These are phyloP conservation scores for Kuraishia ogatae DNA, from an alignment of 805 yeast species.

Conservation along the genomic window DNA sequence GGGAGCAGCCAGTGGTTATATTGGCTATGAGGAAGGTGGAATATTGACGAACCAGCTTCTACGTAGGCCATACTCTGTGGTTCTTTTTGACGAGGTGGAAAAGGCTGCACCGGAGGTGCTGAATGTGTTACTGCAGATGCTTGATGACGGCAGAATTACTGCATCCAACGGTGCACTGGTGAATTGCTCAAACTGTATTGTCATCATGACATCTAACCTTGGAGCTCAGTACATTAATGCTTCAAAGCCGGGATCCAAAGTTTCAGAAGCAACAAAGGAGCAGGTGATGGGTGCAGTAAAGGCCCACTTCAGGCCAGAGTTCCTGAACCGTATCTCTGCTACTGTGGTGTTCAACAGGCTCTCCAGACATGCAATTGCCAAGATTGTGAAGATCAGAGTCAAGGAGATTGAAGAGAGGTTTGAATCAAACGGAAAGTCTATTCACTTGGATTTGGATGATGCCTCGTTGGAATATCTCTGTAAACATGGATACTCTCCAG, in stretches of 20 bases:
- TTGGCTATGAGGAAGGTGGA: constrained; percentile 98
- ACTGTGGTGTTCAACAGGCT: constrained; percentile 90
- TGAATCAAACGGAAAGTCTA: constrained; percentile 71
- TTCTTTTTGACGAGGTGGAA: constrained; percentile 94
- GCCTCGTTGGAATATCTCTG: constrained; percentile 78
- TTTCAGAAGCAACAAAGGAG: constrained; percentile 62
- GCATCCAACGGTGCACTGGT: constrained; percentile 91
- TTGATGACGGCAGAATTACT: constrained; percentile 95
- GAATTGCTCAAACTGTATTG: constrained; percentile 85
- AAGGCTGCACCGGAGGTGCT: constrained; percentile 98
- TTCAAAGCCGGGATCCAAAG: constrained; percentile 49
- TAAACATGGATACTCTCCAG: constrained; percentile 81
- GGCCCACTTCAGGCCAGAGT: constrained; percentile 93
- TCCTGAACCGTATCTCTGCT: constrained; percentile 90
- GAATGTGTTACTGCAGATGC: constrained; percentile 82
- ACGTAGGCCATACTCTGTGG: constrained; percentile 92
- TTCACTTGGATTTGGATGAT: constrained; percentile 63
- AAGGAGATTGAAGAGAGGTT: constrained; percentile 81
- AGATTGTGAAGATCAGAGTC: constrained; percentile 82
- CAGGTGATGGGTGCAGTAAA: constrained; percentile 79
- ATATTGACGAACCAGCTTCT: constrained; percentile 85
- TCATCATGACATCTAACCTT: constrained; percentile 94
- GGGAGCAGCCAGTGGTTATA: constrained; percentile 96
- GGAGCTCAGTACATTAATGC: constrained; percentile 87
- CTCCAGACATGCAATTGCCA: constrained; percentile 83